A percentile compares a stretch with the other conserved stretches of the same genome.
Evolutionary conservation across 2,329 filamentous ascomycete species (phyloP).

Genomic region (Epichloe sibirici): DNA sequence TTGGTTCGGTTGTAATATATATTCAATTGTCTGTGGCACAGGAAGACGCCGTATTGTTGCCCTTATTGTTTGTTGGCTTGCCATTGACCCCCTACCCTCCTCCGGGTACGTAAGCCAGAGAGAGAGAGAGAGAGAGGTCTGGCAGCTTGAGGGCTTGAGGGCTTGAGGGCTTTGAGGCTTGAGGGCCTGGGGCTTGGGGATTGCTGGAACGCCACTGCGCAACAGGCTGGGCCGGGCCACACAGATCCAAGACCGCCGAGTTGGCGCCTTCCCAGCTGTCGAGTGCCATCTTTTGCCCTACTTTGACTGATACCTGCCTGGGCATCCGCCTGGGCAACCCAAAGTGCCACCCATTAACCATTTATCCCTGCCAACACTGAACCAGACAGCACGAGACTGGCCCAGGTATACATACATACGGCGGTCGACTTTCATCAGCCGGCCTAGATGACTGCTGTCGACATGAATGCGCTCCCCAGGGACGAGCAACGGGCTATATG

Average conservation of each 20-base stretch:
- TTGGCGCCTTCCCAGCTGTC: background rate
- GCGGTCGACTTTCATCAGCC: background rate
- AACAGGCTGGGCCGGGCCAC: no score
- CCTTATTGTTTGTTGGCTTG: background rate
- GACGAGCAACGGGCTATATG: slow-evolving; percentile 23
- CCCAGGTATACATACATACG: no score
- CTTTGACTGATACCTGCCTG: background rate
- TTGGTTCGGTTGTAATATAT: no score
- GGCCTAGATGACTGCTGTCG: slow-evolving; percentile 10
- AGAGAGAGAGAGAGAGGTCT: background rate
- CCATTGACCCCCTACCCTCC: background rate
- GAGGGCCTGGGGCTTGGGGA: background rate
- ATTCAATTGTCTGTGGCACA: no score
- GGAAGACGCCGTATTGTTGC: no score
- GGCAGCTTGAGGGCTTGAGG: background rate
- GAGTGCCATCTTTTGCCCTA: background rate
- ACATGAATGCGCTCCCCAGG: slow-evolving; percentile 18
- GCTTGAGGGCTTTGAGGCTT: background rate
- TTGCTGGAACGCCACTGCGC: no score
- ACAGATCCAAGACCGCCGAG: background rate
- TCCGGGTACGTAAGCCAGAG: background rate
- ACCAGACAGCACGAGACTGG: no score
- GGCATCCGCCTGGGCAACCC: background rate
- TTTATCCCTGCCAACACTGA: no score
- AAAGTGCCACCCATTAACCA: background rate